Conservation (phyloP, 2,329 filamentous ascomycete genomes). For the Metarhizium brunneum region DNA sequence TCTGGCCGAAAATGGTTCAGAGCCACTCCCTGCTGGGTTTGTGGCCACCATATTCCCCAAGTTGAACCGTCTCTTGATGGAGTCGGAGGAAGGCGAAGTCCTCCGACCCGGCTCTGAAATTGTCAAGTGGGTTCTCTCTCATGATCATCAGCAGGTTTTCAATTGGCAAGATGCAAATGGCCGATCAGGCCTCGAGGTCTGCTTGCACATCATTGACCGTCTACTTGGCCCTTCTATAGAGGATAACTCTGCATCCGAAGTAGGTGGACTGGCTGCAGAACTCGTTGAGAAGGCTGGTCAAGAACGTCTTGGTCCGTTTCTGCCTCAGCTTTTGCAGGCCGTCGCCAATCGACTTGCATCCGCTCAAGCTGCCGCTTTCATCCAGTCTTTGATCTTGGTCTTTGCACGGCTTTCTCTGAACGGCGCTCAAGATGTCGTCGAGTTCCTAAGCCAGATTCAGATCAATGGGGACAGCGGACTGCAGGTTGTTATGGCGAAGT, state of each 20-base stretch:
- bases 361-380: conserved; percentile 79
- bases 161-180: conserved; percentile 73
- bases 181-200: conserved; percentile 78
- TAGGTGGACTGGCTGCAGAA: conserved; percentile 87
- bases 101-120: conserved; percentile 78
- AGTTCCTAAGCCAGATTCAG: conserved; percentile 79
- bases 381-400: conserved; percentile 90
- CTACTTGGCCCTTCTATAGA: conserved; percentile 77
- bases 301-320: conserved; percentile 80
- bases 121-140: conserved; percentile 79
- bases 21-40: conserved; percentile 80
- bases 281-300: conserved; percentile 92
- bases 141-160: conserved; percentile 85
- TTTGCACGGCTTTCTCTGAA: conserved; percentile 84
- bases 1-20: conserved; percentile 71
- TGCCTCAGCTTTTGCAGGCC: conserved; percentile 79
- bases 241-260: conserved; percentile 90
- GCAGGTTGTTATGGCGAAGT: conserved; percentile 83
- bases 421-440: conserved; percentile 79
- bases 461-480: conserved; percentile 76
- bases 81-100: conserved; percentile 77
- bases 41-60: conserved; percentile 81
- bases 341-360: conserved; percentile 78
- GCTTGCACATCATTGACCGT: conserved; percentile 85
- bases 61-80: conserved; percentile 71